A percentile compares a stretch with the other conserved stretches of the same genome.
Conservation (phyloP, 768 basidiomycete genomes). For the Leucosporidium yakuticum region DNA sequence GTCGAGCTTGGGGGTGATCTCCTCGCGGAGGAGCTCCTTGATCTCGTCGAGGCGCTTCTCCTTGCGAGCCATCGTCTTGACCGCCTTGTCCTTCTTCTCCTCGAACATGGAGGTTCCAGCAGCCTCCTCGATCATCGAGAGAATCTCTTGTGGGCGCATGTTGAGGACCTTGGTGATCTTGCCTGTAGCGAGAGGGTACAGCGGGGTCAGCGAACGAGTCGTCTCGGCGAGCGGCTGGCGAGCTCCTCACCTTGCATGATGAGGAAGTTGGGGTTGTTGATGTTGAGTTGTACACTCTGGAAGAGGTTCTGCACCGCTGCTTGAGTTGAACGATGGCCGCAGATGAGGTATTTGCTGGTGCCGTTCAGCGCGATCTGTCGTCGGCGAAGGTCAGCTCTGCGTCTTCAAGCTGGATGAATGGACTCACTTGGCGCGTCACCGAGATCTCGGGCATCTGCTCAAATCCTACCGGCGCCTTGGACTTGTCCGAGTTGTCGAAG, state of each 20-base stretch:
- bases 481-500: slow-evolving; percentile 90
- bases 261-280: slow-evolving; percentile 98
- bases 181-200: slow-evolving; percentile 8
- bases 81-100: slow-evolving; percentile 92
- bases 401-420: no score
- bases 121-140: slow-evolving; percentile 98
- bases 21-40: slow-evolving; percentile 69
- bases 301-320: slow-evolving; percentile 81
- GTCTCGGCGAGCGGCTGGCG: not conserved
- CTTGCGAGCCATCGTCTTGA: slow-evolving; percentile 93
- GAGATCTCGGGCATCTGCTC: slow-evolving; percentile 82
- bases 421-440: slow-evolving; percentile 81
- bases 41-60: slow-evolving; percentile 92
- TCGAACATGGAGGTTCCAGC: slow-evolving; percentile 99
- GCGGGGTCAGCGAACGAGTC: not conserved
- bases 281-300: slow-evolving; percentile 94
- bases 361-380: slow-evolving; percentile 83
- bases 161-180: slow-evolving; percentile 98
- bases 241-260: slow-evolving; percentile 82
- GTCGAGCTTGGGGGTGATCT: slow-evolving; percentile 90
- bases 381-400: not conserved
- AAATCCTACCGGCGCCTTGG: slow-evolving; percentile 73
- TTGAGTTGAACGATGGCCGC: slow-evolving; percentile 88
- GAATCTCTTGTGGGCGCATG: slow-evolving; percentile 95
- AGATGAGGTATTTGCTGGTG: slow-evolving; percentile 86